Evolutionary conservation across 345 rosid genomes (phyloP), one percentile per base, ranked within the genome.

Genomic region (Camelina neglecta): DNA sequence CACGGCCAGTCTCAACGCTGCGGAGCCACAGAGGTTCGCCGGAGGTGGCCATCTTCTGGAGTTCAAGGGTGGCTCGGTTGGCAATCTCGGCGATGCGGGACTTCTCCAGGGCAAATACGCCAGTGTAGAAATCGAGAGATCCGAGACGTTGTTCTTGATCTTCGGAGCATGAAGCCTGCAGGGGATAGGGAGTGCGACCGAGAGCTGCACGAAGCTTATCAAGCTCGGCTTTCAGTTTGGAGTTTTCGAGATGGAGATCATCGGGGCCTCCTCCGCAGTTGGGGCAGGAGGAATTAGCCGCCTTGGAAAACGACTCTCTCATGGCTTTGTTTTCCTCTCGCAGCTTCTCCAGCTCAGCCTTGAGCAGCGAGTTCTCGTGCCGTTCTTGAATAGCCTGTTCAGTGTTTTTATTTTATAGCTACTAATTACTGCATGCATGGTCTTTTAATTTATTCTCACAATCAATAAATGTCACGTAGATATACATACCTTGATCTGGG

Each of bases 331-430:
- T 95, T 60, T 95, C 98, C 0, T 95, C 97, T 59, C 92, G 73
- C 11, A 93, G 89, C 73, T 88, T 95, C 53, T 95, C 99, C 82
- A 95, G 81, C 78, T 95, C 98, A 1, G 88, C 66, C 75, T 90
- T 95, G 76, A 93, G 75, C 65, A 95, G 71, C 1, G 98, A 89
- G 51, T 93, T 95, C 72, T 95, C 99, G 75, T 95, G 99, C 44
- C 99, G 88, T 75, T 95, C 99, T 79, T 95, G 99, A 71, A 93
- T 88, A 15, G 99, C 91, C 98, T 94, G 67, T 65, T 41, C 41
- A 29, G 31, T 29, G 31, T 29, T 29, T 4, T 29, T 29, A 29
- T 29, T 29, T 29, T 29, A 29, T 29, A 29, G 31, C 31, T 29
- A 29, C 31, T 29, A 29, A 29, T 29, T 35, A 35, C 38, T 35